These are phyloP conservation scores for Fusarium tuaranense DNA, from an alignment of 2,329 filamentous ascomycete genomes.

Conservation along the genomic window DNA sequence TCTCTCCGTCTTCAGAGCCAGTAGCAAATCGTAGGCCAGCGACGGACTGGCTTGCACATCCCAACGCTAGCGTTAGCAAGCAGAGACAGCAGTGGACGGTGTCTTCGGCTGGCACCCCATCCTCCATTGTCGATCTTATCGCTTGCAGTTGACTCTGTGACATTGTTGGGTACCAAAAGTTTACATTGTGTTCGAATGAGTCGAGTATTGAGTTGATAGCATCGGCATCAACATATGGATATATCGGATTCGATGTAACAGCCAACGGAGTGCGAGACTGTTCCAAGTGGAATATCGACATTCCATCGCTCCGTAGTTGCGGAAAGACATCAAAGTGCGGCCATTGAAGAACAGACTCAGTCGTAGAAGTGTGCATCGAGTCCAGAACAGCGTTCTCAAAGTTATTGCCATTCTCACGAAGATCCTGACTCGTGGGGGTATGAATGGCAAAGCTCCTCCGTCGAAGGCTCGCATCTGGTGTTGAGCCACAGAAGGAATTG, in stretches of 20 bases:
- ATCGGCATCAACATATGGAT: slow-evolving; percentile 55
- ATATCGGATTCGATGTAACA: slow-evolving; percentile 50
- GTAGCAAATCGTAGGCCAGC: slow-evolving; percentile 41
- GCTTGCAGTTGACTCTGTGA: slow-evolving; percentile 52
- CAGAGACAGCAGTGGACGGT: slow-evolving; percentile 56
- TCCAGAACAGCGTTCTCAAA: slow-evolving; percentile 62
- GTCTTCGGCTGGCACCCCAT: slow-evolving; percentile 52
- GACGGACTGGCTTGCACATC: slow-evolving; percentile 58
- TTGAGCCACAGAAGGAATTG: slow-evolving; percentile 41
- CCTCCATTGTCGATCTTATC: slow-evolving; percentile 48
- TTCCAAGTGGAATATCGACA: slow-evolving; percentile 62
- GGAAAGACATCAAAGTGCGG: slow-evolving; percentile 61
- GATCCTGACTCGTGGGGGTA: slow-evolving; percentile 36
- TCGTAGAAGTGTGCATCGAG: slow-evolving; percentile 63
- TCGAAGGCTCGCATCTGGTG: slow-evolving; percentile 33
- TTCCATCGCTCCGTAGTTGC: slow-evolving; percentile 55
- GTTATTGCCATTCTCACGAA: slow-evolving; percentile 38
- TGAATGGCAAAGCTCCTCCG: slow-evolving; percentile 41
- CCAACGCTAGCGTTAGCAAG: slow-evolving; percentile 60
- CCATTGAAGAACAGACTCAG: slow-evolving; percentile 64
- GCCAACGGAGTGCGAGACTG: slow-evolving; percentile 53
- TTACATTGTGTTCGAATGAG: slow-evolving; percentile 60
- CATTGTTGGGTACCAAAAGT: slow-evolving; percentile 66
- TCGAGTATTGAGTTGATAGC: slow-evolving; percentile 57
- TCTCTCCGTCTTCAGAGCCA: slow-evolving; percentile 40